Evolutionary conservation across 2,329 filamentous ascomycete species (phyloP), one percentile per base, ranked within the genome.

Genomic region (Colletotrichum sp.): DNA sequence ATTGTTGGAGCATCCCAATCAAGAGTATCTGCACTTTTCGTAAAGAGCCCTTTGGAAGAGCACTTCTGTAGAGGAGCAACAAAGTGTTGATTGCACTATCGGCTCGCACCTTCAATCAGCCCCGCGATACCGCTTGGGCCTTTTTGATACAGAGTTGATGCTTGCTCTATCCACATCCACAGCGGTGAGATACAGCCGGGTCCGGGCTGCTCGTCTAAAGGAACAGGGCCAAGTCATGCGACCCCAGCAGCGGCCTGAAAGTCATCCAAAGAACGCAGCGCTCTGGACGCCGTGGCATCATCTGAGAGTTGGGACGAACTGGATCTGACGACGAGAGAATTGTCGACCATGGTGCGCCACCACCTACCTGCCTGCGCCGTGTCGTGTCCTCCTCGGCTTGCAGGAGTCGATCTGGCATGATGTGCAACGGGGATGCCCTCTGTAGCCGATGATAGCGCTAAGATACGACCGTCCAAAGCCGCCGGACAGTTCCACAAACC

Each of bases 401-500:
- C 75, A 76, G 76, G 43, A 65, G 57, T 75, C 63, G 72, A 74
- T 75, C 66, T 70, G 71, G 70, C 57, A 68, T 77, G 76, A 78
- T 70, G 65, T 60, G 71, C 71, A 63, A 67, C 67, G 32, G 52
- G 69, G 68, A 63, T 65, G 10, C 18, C 32, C 16, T 61, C n/a
- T 18, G 26, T 18, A 63, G n/a, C 34, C 30, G 24, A 60, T 43
- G 59, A 26, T 34, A 39, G 66, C 30, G 66, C 43, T 68, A 59
- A 24, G 67, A 26, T 71, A 64, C 52, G 7, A 21, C 59, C 39
- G 39, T 48, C 26, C 60, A 32, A 39, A 36, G 43, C 26, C 34
- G 30, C 30, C 10, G 39, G 65, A 21, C 32, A 63, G 64, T 59
- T 67, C 64, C 39, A 57, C 61, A 65, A 28, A 68, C 73, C 73